phyloP scores from a whole-genome alignment of 1,284 basidiomycete genomes.

The Lentinula novae-zelandiae region DNA sequence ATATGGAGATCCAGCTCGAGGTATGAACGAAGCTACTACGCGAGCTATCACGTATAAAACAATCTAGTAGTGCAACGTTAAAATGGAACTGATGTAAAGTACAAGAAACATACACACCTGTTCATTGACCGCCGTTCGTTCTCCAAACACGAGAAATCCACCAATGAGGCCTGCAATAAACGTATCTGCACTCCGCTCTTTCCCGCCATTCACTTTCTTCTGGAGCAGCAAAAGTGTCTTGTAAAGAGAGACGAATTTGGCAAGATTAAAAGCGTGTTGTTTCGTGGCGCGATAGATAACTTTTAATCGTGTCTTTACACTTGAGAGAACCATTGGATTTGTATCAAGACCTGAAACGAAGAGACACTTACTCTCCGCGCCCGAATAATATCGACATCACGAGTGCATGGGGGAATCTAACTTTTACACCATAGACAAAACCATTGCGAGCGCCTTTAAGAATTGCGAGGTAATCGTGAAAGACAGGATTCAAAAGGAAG shows the following conservation, averaged over 20 bases:
- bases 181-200: slow-evolving; percentile 79
- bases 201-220: slow-evolving; percentile 77
- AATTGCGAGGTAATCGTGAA: slow-evolving; percentile 89
- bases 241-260: slow-evolving; percentile 93
- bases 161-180: slow-evolving; percentile 92
- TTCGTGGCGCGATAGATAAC: slow-evolving; percentile 86
- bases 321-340: slow-evolving; percentile 32
- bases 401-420: slow-evolving; percentile 96
- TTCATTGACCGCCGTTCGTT: slow-evolving; percentile 96
- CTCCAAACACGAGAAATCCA: slow-evolving; percentile 92
- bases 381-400: slow-evolving; percentile 98
- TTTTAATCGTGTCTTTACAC: slow-evolving; percentile 59
- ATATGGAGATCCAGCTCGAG: slow-evolving; percentile 57
- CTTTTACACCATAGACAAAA: slow-evolving; percentile 89
- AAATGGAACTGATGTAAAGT: neutral
- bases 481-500: slow-evolving; percentile 64
- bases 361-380: slow-evolving; percentile 70
- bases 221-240: slow-evolving; percentile 84
- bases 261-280: slow-evolving; percentile 85
- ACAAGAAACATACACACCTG: slow-evolving; percentile 70
- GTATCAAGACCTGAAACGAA: slow-evolving; percentile 10
- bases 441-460: slow-evolving; percentile 96
- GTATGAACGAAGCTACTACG: slow-evolving; percentile 84
- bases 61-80: slow-evolving; percentile 52
- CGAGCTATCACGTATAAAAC: slow-evolving; percentile 94